These are phyloP conservation scores for Hericium erinaceus DNA, from an alignment of 768 basidiomycete species.

Conservation along the genomic window DNA sequence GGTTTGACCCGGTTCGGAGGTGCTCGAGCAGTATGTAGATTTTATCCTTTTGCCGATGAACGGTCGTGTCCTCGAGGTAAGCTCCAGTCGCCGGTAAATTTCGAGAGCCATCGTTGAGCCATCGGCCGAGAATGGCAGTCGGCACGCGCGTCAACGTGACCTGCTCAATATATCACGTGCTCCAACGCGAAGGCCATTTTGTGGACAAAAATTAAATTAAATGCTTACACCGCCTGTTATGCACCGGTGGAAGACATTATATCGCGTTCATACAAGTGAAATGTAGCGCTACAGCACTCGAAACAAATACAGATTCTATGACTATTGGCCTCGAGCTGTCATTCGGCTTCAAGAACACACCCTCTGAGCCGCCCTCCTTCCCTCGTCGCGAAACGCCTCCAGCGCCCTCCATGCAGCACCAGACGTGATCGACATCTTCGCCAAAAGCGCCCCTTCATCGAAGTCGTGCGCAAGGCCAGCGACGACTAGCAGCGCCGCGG, in stretches of 20 bases:
- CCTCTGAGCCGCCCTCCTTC: neutral
- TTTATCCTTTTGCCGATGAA: neutral
- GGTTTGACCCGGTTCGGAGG: too few species aligned
- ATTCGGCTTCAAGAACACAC: neutral
- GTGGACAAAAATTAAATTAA: too few species aligned
- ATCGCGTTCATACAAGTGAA: neutral
- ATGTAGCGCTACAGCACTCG: neutral
- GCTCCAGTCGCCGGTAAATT: neutral
- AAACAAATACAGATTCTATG: too few species aligned
- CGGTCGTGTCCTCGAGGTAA: neutral
- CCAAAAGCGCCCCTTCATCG: slow-evolving; percentile 61
- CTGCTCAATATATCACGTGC: neutral
- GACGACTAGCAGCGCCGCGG: slow-evolving; percentile 80
- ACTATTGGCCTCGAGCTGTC: too few species aligned
- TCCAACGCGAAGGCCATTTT: neutral
- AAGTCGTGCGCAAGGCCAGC: slow-evolving; percentile 66
- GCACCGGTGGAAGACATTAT: too few species aligned
- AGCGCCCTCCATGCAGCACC: slow-evolving; percentile 34
- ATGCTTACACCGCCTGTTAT: too few species aligned
- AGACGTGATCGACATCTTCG: slow-evolving; percentile 48
- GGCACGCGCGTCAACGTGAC: neutral
- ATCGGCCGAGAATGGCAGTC: neutral
- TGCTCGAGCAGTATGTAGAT: neutral
- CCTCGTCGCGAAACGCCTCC: slow-evolving; percentile 5
- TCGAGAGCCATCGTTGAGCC: neutral